These are phyloP conservation scores for Dendrobium huoshanense DNA, from an alignment of 106 monocot species.

Conservation along the genomic window DNA sequence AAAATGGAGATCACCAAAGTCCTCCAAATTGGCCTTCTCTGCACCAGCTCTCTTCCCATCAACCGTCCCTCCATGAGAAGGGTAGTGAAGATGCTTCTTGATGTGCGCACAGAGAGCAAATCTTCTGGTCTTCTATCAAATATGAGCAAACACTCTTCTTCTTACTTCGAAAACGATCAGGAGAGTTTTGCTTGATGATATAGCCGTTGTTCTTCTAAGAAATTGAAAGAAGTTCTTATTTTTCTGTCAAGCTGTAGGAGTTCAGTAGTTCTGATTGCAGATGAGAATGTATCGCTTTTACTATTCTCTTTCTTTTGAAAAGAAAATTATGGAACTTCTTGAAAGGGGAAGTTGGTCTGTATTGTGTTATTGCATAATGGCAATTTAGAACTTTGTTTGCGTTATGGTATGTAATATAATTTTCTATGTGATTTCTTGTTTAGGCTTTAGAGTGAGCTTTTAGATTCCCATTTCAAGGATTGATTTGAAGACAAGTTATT, in stretches of 20 bases:
- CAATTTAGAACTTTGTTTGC: too few relatives aligned
- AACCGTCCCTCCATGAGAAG: slow-evolving; percentile 75
- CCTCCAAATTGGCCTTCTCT: slow-evolving; percentile 59
- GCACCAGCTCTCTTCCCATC: slow-evolving; percentile 70
- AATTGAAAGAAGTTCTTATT: neutral
- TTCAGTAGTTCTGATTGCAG: neutral
- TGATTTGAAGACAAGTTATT: too few relatives aligned
- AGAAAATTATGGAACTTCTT: too few relatives aligned
- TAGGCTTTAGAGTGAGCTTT: too few relatives aligned
- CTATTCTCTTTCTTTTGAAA: too few relatives aligned
- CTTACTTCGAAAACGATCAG: slow-evolving; percentile 10
- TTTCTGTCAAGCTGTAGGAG: neutral
- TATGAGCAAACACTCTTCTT: neutral
- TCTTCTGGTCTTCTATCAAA: neutral
- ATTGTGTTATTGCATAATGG: too few relatives aligned
- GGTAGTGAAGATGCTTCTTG: slow-evolving; percentile 73
- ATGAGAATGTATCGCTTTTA: too few relatives aligned
- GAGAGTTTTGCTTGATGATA: neutral
- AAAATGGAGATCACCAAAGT: slow-evolving; percentile 36
- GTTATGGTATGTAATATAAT: too few relatives aligned
- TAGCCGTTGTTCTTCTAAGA: too few relatives aligned
- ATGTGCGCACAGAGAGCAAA: slow-evolving; percentile 13
- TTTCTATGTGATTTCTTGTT: too few relatives aligned
- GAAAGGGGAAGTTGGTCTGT: too few relatives aligned
- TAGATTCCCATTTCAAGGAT: too few relatives aligned